Evolutionary conservation across 2,329 filamentous ascomycete species (phyloP).

Genomic region (Aspergillus ochraceus): DNA sequence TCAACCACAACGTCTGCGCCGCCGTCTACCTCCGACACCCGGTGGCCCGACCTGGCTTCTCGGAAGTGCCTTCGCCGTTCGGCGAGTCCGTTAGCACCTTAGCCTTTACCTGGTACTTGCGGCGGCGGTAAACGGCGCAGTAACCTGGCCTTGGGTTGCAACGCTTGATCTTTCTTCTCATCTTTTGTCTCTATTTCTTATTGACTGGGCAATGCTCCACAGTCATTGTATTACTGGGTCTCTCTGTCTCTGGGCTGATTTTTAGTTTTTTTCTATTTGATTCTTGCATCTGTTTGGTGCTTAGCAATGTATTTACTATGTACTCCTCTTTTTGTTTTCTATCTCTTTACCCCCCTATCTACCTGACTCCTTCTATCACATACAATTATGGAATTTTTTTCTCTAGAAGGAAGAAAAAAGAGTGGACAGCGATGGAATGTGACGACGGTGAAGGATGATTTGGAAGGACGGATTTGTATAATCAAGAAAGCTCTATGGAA

Average conservation of each 20-base stretch:
- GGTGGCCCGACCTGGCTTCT: constrained; percentile 76
- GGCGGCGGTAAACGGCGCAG: constrained; percentile 61
- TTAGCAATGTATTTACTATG: constrained; percentile 22
- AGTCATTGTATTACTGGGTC: constrained; percentile 39
- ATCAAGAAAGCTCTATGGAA: constrained; percentile 1
- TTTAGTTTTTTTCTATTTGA: constrained; percentile 10
- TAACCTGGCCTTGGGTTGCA: constrained; percentile 7
- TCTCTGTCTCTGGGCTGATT: constrained; percentile 22
- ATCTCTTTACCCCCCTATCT: background rate
- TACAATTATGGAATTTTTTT: background rate
- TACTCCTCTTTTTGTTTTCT: constrained; percentile 12
- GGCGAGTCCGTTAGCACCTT: constrained; percentile 68
- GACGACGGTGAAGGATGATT: background rate
- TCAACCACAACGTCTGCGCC: constrained; percentile 95
- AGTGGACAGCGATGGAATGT: background rate
- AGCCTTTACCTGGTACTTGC: constrained; percentile 92
- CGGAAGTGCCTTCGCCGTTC: constrained; percentile 86
- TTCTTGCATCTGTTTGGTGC: constrained; percentile 19
- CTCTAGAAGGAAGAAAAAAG: background rate
- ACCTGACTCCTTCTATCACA: background rate
- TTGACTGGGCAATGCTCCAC: constrained; percentile 25
- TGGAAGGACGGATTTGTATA: constrained; percentile 5
- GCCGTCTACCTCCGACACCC: constrained; percentile 95
- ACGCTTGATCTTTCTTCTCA: constrained; percentile 5
- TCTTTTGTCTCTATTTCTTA: constrained; percentile 14